Base-by-base conservation (phyloP, 805 yeast genomes). In the Metschnikowia santaceciliae region DNA sequence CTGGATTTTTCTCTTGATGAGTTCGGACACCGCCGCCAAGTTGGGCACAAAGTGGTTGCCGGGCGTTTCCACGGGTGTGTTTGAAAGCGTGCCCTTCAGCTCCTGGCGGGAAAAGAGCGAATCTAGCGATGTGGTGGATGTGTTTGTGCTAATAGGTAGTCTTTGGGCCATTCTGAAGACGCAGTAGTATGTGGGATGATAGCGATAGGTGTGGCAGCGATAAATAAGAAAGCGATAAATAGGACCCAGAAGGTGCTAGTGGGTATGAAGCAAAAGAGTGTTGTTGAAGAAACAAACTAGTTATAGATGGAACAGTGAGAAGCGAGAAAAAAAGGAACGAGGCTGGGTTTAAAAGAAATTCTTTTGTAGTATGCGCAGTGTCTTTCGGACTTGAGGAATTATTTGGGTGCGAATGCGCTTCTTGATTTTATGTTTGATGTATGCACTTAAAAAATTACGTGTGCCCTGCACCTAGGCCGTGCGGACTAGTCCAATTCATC, bases 51-150 rank as follows among this genome's bases (percentile, higher is more conserved):
- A 26, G n/a, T 13, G 30, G 22, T 19, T 19, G 20, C 54, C 46
- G n/a, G 54, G 50, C 49, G 46, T 23, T 40, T 40, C 58, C 11
- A 48, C 55, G 2, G 68, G 67, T 6, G 61, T 56, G 40, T 38
- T 42, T 5, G 61, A 52, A 20, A 61, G 53, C 4, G 62, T 54
- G 20, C 61, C 50, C 35, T 53, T 47, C 19, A 50, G 47, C n/a
- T 47, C 55, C 34, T 43, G 42, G 30, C 51, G 39, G 32, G 54
- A 65, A 47, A 68, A 68, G 20, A 68, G 57, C 40, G 71, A 66
- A 50, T 65, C 63, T 42, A 68, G 63, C 20, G 72, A 67, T 13
- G 64, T 59, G 38, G 58, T 50, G 22, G 67, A 64, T 32, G 54
- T 56, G 47, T 54, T 52, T 17, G 55, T 44, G 49, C 55, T 52